phyloP scores from a whole-genome alignment of 2,329 filamentous ascomycete species.

The Pezicula carpinea region DNA sequence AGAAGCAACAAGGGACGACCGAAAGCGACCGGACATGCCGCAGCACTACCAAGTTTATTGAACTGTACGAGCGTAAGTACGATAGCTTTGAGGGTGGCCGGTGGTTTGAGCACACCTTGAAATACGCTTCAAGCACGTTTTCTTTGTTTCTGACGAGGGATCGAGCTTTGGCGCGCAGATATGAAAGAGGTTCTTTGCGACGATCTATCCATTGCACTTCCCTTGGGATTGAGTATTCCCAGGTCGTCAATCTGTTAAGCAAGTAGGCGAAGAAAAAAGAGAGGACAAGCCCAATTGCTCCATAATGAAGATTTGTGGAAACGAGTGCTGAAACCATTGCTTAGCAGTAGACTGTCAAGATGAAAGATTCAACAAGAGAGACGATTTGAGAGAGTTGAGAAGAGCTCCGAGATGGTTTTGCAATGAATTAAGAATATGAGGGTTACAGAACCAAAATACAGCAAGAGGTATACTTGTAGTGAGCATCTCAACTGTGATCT shows the following conservation, averaged over 20 bases:
- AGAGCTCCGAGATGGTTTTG: not conserved
- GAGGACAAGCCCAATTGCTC: slow-evolving; percentile 1
- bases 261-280: not conserved
- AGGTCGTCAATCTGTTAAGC: slow-evolving; percentile 1
- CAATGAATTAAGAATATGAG: not conserved
- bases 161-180: slow-evolving; percentile 1
- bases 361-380: not conserved
- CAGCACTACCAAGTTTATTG: slow-evolving; percentile 1
- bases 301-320: not conserved
- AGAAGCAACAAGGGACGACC: not conserved
- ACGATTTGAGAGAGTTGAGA: not conserved
- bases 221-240: slow-evolving; percentile 1
- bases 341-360: not conserved
- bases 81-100: not conserved
- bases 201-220: slow-evolving; percentile 1
- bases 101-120: not conserved
- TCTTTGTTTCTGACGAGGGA: slow-evolving; percentile 2
- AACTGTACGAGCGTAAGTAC: not conserved
- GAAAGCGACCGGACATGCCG: not conserved
- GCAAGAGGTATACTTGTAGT: not conserved
- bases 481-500: not conserved
- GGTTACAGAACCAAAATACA: not conserved
- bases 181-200: not conserved
- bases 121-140: slow-evolving; percentile 2
- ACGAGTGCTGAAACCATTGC: not conserved